Conservation (phyloP, 352 stramenopile genomes). For the Hyaloperonospora brassicae region DNA sequence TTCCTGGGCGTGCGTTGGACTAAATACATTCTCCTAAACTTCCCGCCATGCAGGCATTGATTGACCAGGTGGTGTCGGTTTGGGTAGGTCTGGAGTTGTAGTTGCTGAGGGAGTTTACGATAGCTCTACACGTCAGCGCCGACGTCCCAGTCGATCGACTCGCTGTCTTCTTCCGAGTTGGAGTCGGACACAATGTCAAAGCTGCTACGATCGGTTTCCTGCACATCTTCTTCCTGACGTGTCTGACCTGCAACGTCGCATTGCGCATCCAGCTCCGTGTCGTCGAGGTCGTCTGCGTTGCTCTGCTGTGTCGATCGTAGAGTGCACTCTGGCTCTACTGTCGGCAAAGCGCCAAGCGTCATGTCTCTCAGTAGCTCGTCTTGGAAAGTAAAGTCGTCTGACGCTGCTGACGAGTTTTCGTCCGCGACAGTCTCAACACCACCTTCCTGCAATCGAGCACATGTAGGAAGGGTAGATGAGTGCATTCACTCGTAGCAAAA, state of each 20-base stretch:
- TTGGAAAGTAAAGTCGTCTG: conserved; percentile 34
- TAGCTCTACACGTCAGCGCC: conserved; percentile 21
- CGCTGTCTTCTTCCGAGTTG: conserved; percentile 38
- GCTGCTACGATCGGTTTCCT: conserved; percentile 17
- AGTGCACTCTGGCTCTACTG: conserved; percentile 35
- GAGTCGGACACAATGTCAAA: conserved; percentile 59
- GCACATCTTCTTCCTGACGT: conserved; percentile 5
- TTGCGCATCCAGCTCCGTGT: conserved; percentile 17
- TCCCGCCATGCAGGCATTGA: conserved; percentile 33
- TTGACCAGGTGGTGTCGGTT: conserved; percentile 18
- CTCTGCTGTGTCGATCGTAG: conserved; percentile 60
- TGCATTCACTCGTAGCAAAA: background rate
- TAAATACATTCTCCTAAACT: conserved; percentile 67
- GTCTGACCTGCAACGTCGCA: conserved; percentile 16
- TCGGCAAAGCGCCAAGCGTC: conserved; percentile 32
- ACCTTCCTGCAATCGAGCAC: conserved; percentile 23
- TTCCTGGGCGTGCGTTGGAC: conserved; percentile 32
- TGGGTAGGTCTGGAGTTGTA: conserved; percentile 1
- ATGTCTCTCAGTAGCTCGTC: conserved; percentile 53
- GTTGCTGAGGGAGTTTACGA: background rate
- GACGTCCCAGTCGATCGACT: conserved; percentile 19
- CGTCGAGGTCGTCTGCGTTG: conserved; percentile 18
- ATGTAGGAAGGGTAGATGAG: background rate
- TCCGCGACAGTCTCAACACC: conserved; percentile 35
- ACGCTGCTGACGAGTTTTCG: conserved; percentile 11